These are phyloP conservation scores for Quercus agrifolia DNA, from an alignment of 306 rosid genomes.

Conservation along the genomic window DNA sequence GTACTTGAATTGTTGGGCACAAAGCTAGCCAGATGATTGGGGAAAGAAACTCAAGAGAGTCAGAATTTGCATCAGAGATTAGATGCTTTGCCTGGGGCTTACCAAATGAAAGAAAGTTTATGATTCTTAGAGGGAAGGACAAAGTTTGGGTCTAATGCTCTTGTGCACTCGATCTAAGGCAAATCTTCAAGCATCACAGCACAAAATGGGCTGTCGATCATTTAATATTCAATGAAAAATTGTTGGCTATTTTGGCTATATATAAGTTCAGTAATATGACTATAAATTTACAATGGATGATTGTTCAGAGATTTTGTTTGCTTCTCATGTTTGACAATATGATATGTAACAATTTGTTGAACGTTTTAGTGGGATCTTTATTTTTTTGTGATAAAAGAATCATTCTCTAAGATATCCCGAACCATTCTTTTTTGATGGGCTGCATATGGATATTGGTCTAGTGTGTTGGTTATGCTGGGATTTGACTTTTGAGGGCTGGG, in stretches of 20 bases:
- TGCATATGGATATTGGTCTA: too few species aligned
- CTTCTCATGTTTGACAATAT: neutral
- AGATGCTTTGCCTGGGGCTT: neutral
- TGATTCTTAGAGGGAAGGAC: neutral
- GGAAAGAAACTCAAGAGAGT: neutral
- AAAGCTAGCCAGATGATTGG: neutral
- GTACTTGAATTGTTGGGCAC: conserved; percentile 29
- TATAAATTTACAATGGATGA: neutral
- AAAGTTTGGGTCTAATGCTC: too few species aligned
- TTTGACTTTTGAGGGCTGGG: too few species aligned
- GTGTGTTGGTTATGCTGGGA: too few species aligned
- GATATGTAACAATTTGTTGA: neutral
- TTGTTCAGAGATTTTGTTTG: neutral
- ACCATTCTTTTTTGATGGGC: too few species aligned
- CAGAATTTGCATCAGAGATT: neutral
- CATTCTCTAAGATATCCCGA: too few species aligned
- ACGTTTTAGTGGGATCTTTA: neutral
- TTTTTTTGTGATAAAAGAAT: neutral
- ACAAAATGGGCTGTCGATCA: neutral
- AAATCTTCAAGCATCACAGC: neutral
- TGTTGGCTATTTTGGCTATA: neutral
- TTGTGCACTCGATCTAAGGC: too few species aligned
- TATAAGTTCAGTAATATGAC: neutral
- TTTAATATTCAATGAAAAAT: neutral
- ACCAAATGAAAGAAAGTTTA: neutral